These are phyloP conservation scores for Lepidium didymum DNA, from an alignment of 345 rosid species.

Conservation along the genomic window DNA sequence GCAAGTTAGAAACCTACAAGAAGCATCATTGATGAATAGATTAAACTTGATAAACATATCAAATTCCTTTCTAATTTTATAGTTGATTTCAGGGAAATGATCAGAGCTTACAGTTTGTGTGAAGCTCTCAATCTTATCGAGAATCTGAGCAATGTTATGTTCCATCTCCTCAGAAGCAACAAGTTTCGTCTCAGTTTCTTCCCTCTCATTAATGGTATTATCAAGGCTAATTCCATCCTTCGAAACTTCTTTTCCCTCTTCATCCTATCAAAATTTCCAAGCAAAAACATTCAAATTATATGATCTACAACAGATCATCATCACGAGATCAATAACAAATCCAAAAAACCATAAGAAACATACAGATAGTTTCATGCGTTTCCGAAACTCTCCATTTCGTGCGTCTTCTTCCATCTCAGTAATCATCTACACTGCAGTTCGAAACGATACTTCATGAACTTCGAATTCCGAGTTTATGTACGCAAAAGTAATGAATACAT, in stretches of 20 bases:
- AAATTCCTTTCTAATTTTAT: neutral
- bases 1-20: conserved; percentile 60
- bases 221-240: conserved; percentile 31
- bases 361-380: conserved; percentile 66
- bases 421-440: conserved; percentile 5
- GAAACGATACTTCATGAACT: neutral
- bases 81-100: neutral
- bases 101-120: conserved; percentile 52
- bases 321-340: neutral
- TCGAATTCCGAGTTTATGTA: neutral
- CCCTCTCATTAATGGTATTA: conserved; percentile 40
- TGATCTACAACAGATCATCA: conserved; percentile 8
- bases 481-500: neutral
- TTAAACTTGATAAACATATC: neutral
- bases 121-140: conserved; percentile 72
- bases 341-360: neutral
- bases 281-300: neutral
- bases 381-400: conserved; percentile 35
- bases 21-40: neutral
- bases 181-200: conserved; percentile 43
- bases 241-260: conserved; percentile 37
- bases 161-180: conserved; percentile 82
- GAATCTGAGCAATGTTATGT: conserved; percentile 45
- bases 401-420: conserved; percentile 38
- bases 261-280: conserved; percentile 30